Evolutionary conservation across 495 filamentous ascomycete genomes (phyloP).

Genomic region (Geopyxis carbonaria): DNA sequence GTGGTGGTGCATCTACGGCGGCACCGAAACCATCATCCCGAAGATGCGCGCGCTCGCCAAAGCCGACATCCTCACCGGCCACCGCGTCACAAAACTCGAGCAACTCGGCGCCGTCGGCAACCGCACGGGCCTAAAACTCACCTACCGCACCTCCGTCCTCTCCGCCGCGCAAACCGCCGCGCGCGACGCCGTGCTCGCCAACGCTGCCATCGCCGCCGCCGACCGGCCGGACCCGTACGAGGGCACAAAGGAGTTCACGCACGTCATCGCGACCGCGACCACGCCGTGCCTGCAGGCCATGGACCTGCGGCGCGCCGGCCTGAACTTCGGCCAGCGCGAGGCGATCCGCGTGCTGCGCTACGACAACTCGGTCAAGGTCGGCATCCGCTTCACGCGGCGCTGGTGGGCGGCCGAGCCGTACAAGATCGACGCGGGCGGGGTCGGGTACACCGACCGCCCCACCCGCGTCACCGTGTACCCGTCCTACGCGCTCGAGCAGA

Average conservation of each 20-base stretch:
- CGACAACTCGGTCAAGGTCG: slow-evolving; percentile 26
- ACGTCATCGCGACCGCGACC: slow-evolving; percentile 25
- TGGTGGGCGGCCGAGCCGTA: slow-evolving; percentile 24
- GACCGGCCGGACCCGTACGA: slow-evolving; percentile 1
- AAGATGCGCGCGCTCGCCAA: background rate
- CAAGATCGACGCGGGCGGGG: slow-evolving; percentile 22
- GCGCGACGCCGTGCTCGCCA: background rate
- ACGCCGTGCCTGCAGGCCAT: slow-evolving; percentile 24
- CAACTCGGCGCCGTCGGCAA: background rate
- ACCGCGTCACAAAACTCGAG: slow-evolving; percentile 17
- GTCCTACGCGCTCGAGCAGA: slow-evolving; percentile 27
- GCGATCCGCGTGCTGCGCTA: slow-evolving; percentile 25
- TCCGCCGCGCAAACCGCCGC: no score
- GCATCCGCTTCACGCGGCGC: slow-evolving; percentile 22
- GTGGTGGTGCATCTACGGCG: slow-evolving; percentile 1
- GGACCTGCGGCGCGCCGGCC: slow-evolving; percentile 15
- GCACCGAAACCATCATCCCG: background rate
- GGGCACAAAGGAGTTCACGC: slow-evolving; percentile 12
- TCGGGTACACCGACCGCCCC: slow-evolving; percentile 27
- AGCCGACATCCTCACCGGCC: background rate
- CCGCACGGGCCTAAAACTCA: no score
- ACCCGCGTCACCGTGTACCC: slow-evolving; percentile 32
- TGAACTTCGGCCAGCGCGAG: slow-evolving; percentile 14
- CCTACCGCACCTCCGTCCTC: no score
- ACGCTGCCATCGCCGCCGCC: background rate